phyloP scores from a whole-genome alignment of 257 asterid species.

The Solanum etuberosum region DNA sequence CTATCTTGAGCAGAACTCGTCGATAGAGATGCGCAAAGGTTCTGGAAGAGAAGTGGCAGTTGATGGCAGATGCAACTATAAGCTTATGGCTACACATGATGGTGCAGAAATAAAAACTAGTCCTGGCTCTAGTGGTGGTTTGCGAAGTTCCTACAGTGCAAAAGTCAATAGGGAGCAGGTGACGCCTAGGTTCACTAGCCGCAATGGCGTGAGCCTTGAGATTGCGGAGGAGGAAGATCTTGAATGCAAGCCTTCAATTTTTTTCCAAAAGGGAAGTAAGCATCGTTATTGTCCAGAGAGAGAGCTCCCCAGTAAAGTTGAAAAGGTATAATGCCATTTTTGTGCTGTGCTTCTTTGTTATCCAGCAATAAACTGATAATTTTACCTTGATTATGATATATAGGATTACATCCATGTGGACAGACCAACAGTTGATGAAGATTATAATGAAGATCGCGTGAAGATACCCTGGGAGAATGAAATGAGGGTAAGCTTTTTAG shows the following conservation, averaged over 20 bases:
- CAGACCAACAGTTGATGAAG: constrained; percentile 25
- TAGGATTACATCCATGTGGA: constrained; percentile 33
- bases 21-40: constrained; percentile 30
- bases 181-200: constrained; percentile 12
- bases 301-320: constrained; percentile 16
- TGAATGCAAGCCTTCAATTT: constrained; percentile 23
- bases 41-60: constrained; percentile 9
- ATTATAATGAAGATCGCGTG: constrained; percentile 9
- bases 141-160: constrained; percentile 11
- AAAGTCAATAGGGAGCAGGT: constrained; percentile 15
- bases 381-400: neutral
- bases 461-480: constrained; percentile 19
- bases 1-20: constrained; percentile 21
- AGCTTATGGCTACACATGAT: constrained; percentile 18
- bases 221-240: constrained; percentile 17
- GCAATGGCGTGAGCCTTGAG: constrained; percentile 15
- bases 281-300: constrained; percentile 15
- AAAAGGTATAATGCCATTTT: constrained; percentile 23
- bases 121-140: constrained; percentile 23
- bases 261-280: constrained; percentile 11
- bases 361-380: constrained; percentile 12
- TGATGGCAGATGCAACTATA: constrained; percentile 29
- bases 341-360: neutral
- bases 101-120: constrained; percentile 20
- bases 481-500: constrained; percentile 15